A percentile compares a stretch with the other conserved stretches of the same genome.
Evolutionary conservation across 2,329 filamentous ascomycete genomes (phyloP).

Genomic region (Penicillium sp.): DNA sequence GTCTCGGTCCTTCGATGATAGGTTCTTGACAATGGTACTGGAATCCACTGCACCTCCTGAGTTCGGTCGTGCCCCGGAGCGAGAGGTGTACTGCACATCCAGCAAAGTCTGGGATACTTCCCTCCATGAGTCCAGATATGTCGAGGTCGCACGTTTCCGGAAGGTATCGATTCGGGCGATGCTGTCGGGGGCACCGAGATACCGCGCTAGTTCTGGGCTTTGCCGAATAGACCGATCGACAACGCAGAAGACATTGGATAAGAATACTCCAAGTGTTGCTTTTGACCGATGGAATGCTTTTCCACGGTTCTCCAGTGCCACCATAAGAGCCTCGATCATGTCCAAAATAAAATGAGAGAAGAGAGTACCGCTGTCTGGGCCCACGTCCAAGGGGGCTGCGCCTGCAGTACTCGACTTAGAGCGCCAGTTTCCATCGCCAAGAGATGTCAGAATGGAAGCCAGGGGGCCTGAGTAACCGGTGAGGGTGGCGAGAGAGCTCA

Average conservation of each 20-base stretch:
- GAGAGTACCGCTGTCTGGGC: slow-evolving; percentile 83
- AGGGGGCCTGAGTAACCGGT: slow-evolving; percentile 84
- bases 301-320: slow-evolving; percentile 74
- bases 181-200: slow-evolving; percentile 67
- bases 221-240: slow-evolving; percentile 82
- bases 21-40: slow-evolving; percentile 77
- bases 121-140: slow-evolving; percentile 86
- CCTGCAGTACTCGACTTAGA: slow-evolving; percentile 66
- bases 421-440: slow-evolving; percentile 90
- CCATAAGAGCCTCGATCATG: slow-evolving; percentile 80
- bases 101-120: slow-evolving; percentile 84
- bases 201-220: slow-evolving; percentile 71
- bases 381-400: slow-evolving; percentile 80
- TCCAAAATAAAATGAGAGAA: slow-evolving; percentile 90
- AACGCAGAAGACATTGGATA: slow-evolving; percentile 84
- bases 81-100: slow-evolving; percentile 89
- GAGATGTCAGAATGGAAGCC: slow-evolving; percentile 84
- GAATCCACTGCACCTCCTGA: slow-evolving; percentile 73
- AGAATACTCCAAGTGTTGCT: slow-evolving; percentile 80
- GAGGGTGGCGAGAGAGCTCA: slow-evolving; percentile 85
- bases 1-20: slow-evolving; percentile 91
- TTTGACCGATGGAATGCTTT: slow-evolving; percentile 75
- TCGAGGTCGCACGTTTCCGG: slow-evolving; percentile 81
- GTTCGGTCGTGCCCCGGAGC: slow-evolving; percentile 67
- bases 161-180: slow-evolving; percentile 74